phyloP scores from a whole-genome alignment of 2,329 filamentous ascomycete genomes.

The Sporothrix curviconia region DNA sequence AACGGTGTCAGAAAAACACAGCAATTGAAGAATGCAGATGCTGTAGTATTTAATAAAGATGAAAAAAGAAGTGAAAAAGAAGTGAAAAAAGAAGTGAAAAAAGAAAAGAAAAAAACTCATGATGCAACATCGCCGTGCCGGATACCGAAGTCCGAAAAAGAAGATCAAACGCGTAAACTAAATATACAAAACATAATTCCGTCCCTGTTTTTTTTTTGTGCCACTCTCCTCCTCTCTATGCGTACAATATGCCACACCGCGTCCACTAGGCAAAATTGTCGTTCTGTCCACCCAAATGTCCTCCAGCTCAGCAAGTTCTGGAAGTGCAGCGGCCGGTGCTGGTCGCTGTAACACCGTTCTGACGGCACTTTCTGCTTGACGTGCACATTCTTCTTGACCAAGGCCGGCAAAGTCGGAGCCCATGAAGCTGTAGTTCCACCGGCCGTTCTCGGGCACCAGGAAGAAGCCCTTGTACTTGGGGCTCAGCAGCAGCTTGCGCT shows the following conservation, averaged over 20 bases:
- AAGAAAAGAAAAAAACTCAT: not conserved
- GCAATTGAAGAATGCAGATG: not conserved
- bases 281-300: constrained; percentile 91
- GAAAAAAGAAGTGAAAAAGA: no score
- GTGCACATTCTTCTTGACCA: constrained; percentile 80
- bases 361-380: constrained; percentile 90
- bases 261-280: constrained; percentile 77
- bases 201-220: not conserved
- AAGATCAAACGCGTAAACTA: not conserved
- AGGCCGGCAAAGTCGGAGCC: constrained; percentile 79
- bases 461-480: constrained; percentile 95
- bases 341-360: constrained; percentile 76
- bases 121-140: not conserved
- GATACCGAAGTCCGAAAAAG: constrained; percentile 1
- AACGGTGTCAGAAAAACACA: not conserved
- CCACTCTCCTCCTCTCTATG: no score
- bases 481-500: constrained; percentile 86
- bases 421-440: constrained; percentile 99
- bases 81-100: not conserved
- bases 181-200: not conserved
- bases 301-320: constrained; percentile 91
- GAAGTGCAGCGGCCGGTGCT: constrained; percentile 91
- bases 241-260: not conserved
- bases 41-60: not conserved
- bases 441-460: constrained; percentile 79